These are phyloP conservation scores for Cyclotella kingstonii DNA, from an alignment of 108 stramenopile species.

Conservation along the genomic window DNA sequence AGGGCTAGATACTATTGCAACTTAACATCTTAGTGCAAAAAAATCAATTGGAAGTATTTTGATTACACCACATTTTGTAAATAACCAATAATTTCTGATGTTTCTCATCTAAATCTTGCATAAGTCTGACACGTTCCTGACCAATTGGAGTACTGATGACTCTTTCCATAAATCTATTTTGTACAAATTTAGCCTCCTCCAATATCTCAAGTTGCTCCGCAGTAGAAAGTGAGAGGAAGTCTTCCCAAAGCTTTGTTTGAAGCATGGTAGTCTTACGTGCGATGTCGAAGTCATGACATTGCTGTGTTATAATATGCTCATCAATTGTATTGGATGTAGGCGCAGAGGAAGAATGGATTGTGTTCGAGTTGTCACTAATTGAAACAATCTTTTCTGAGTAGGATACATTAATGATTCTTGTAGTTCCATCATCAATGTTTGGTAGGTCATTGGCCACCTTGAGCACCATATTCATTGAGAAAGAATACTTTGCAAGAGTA, in stretches of 20 bases:
- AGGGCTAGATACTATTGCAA: too few relatives aligned
- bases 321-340: constrained; percentile 32
- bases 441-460: constrained; percentile 37
- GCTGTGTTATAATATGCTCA: constrained; percentile 15
- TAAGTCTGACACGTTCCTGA: constrained; percentile 50
- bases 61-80: constrained; percentile 55
- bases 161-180: constrained; percentile 44
- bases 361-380: neutral
- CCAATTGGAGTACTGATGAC: constrained; percentile 49
- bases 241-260: constrained; percentile 22
- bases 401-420: constrained; percentile 61
- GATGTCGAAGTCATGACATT: constrained; percentile 19
- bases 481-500: constrained; percentile 37
- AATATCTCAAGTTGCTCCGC: constrained; percentile 56
- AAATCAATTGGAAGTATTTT: too few relatives aligned
- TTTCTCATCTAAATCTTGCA: constrained; percentile 47
- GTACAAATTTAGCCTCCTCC: constrained; percentile 51
- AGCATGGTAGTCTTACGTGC: constrained; percentile 18
- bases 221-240: constrained; percentile 9
- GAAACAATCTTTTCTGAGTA: constrained; percentile 61
- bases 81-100: constrained; percentile 55
- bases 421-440: constrained; percentile 59
- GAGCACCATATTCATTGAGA: constrained; percentile 36
- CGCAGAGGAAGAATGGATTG: constrained; percentile 23
- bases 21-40: too few relatives aligned